These are phyloP conservation scores for Spergularia azorica DNA, from an alignment of 179 eudicot species.

Conservation along the genomic window DNA sequence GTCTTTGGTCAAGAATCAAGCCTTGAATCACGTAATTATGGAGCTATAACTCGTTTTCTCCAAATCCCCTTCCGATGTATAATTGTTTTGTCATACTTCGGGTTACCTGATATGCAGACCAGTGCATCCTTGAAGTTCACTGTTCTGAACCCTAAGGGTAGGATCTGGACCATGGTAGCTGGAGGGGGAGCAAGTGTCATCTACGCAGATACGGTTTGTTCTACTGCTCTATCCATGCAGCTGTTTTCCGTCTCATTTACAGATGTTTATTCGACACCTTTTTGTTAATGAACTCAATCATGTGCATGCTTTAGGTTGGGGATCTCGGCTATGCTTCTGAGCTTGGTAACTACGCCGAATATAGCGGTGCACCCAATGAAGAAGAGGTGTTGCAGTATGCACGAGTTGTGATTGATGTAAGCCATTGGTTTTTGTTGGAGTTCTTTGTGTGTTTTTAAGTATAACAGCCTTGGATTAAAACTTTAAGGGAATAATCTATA, in stretches of 20 bases:
- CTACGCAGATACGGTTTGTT: slow-evolving; percentile 80
- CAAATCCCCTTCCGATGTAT: neutral
- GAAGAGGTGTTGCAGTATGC: slow-evolving; percentile 95
- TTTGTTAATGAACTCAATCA: slow-evolving; percentile 4
- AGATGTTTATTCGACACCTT: neutral
- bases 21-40: too few relatives aligned
- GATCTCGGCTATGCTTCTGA: slow-evolving; percentile 93
- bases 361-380: slow-evolving; percentile 95
- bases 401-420: slow-evolving; percentile 86
- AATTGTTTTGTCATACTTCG: neutral
- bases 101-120: slow-evolving; percentile 50
- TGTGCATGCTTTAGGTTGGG: slow-evolving; percentile 55
- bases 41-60: too few relatives aligned
- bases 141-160: slow-evolving; percentile 83
- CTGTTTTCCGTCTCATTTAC: neutral
- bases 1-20: neutral
- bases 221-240: neutral
- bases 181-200: slow-evolving; percentile 97
- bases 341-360: slow-evolving; percentile 96
- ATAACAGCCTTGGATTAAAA: neutral
- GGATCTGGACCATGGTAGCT: slow-evolving; percentile 97
- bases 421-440: slow-evolving; percentile 23
- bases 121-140: slow-evolving; percentile 93
- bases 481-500: too few relatives aligned
- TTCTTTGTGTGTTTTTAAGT: neutral